Evolutionary conservation across 805 yeast genomes (phyloP), one percentile per base, ranked within the genome.

Genomic region (Wickerhamomyces tratensis): DNA sequence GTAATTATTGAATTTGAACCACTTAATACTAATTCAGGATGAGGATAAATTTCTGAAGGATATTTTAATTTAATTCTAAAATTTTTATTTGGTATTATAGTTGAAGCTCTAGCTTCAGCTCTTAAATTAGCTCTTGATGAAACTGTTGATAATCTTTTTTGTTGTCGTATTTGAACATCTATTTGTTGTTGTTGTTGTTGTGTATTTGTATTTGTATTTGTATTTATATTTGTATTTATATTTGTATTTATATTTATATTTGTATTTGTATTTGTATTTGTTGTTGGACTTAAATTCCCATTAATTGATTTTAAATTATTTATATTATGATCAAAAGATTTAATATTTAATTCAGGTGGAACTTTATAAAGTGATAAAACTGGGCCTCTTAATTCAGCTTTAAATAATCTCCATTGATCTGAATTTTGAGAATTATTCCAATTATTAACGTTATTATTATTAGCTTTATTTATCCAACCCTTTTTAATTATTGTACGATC

Each of bases 351-450:
- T 27, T 67, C 77, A 26, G 65, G 59, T 3, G 72, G 80, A 34
- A 77, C 71, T 57, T 76, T 82, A 64, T 74, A 84, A 14, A 88
- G 58, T 42, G 69, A 67, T 41, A 88, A 61, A 37, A 68, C 66
- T 2, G 88, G 76, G 15, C 95, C 95, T 51, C 71, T 76, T 44
- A 88, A 63, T 52, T 79, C 86, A 0, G 83, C 87, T 40, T 82
- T 68, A 43, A 67, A 76, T 31, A 86, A 58, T 45, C 72, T 57
- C 65, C 64, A 60, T 1, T 54, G 49, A 36, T 53, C 58, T 6
- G 55, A 37, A 25, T 48, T 46, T 31, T 31, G 34, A 5, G 53
- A 38, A 20, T 42, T 44, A 35, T 49, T 48, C 48, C 51, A 51
- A 29, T 54, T 49, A 13, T 42, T 48, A 35, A 56, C 47, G 13